Evolutionary conservation across 2,329 filamentous ascomycete genomes (phyloP), one percentile per base, ranked within the genome.

Genomic region (Chrysoporthe puriensis): DNA sequence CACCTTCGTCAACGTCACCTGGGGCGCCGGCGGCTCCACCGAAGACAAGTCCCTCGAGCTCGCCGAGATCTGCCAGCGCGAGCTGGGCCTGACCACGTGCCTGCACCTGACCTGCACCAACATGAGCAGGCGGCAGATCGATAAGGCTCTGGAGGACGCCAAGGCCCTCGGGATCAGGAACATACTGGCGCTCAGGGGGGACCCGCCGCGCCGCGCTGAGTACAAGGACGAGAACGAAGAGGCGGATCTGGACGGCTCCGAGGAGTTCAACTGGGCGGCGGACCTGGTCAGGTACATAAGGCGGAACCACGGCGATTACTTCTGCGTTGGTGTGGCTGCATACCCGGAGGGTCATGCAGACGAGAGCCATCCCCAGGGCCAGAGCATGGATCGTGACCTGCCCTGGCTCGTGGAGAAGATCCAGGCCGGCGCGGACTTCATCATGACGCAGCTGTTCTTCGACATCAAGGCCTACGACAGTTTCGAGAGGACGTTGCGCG

Each of bases 391-490:
- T 74, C 86, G 91, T 70, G 96, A 99, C 79, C 80, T 99, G 68
- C 92, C 94, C 0, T 97, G 91, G 74, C 84, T 99, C 64, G 88
- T 97, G 13, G 94, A 97, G 72, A 99, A 99, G 84, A 91, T 91
- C 0, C 85, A 90, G 73, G 96, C 96, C 3, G 96, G 96, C 1
- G 96, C 94, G 62, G 94, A 98, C 80, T 99, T 99, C 76, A 91
- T 99, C 79, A 97, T 99, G 93, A 98, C 96, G 0, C 96, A 99
- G 79, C 85, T 99, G 9, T 98, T 97, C 79, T 99, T 97, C 78
- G 94, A 98, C 76, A 86, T 94, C 34, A 85, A 91, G 3, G 92
- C 92, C 21, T 99, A 96, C 76, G 86, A 90, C 66, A 83, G 83
- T 44, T 98, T 96, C 75, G 95, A 98, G 80, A 85, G 82, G 71